These are phyloP conservation scores for Phialocephala sp. DNA, from an alignment of 2,329 filamentous ascomycete species.

Conservation along the genomic window DNA sequence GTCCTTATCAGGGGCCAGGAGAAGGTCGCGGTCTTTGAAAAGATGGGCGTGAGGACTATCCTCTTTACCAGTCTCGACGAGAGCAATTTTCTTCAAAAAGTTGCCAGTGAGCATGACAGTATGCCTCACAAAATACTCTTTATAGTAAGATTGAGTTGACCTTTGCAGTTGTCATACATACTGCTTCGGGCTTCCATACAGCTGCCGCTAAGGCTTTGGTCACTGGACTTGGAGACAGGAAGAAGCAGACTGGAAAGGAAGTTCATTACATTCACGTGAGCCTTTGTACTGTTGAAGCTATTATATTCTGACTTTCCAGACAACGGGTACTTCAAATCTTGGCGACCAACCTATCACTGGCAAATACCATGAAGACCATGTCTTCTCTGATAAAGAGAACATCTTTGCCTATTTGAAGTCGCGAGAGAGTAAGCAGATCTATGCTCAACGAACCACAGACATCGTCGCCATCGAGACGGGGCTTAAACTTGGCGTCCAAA, in stretches of 20 bases:
- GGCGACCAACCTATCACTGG: slow-evolving; percentile 48
- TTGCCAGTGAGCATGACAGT: slow-evolving; percentile 34
- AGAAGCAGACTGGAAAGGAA: slow-evolving; percentile 44
- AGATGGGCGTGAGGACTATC: slow-evolving; percentile 27
- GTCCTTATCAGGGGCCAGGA: slow-evolving; percentile 32
- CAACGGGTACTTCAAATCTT: slow-evolving; percentile 51
- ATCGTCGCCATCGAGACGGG: slow-evolving; percentile 49
- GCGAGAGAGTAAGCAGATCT: slow-evolving; percentile 46
- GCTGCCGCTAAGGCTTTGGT: slow-evolving; percentile 49
- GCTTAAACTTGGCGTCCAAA: slow-evolving; percentile 48
- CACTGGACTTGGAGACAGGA: slow-evolving; percentile 48
- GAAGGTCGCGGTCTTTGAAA: slow-evolving; percentile 21
- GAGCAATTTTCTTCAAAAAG: slow-evolving; percentile 23
- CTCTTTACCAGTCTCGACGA: slow-evolving; percentile 32
- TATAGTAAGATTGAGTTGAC: neutral
- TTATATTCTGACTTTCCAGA: slow-evolving; percentile 33
- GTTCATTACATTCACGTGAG: slow-evolving; percentile 49
- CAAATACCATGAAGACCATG: slow-evolving; percentile 38
- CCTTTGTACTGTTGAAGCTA: neutral
- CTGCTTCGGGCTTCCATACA: slow-evolving; percentile 47
- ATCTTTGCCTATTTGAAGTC: slow-evolving; percentile 49
- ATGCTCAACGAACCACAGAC: slow-evolving; percentile 53
- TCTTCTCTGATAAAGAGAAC: slow-evolving; percentile 51
- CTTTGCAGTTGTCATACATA: slow-evolving; percentile 49
- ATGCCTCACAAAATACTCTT: neutral